Percentiles rank a stretch among this genome's conserved stretches.
These are phyloP conservation scores for Mucor circinelloides DNA, from an alignment of 371 early-diverging fungal genomes.

Conservation along the genomic window DNA sequence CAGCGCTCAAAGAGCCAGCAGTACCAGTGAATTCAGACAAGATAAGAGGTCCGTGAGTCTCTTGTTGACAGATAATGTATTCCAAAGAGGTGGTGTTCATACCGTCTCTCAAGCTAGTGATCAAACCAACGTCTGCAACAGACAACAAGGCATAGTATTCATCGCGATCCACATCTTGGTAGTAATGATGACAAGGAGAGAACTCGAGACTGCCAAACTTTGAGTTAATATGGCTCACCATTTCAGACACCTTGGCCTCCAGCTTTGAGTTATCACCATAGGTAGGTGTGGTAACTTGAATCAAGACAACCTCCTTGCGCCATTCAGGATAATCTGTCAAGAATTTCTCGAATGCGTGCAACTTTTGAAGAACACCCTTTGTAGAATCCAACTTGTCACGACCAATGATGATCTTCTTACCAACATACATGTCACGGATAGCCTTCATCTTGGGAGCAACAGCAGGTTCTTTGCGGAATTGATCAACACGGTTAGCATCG, in stretches of 20 bases:
- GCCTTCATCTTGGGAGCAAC: constrained; percentile 77
- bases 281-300: constrained; percentile 76
- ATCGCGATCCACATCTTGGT: constrained; percentile 92
- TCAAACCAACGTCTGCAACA: constrained; percentile 94
- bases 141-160: constrained; percentile 96
- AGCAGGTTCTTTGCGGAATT: constrained; percentile 48
- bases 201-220: constrained; percentile 93
- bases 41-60: constrained; percentile 90
- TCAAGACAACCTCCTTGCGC: constrained; percentile 86
- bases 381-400: constrained; percentile 98
- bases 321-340: constrained; percentile 89
- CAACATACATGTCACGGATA: constrained; percentile 85
- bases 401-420: constrained; percentile 95
- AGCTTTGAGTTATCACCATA: constrained; percentile 65
- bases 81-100: constrained; percentile 99
- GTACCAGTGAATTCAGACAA: constrained; percentile 98
- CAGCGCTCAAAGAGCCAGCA: constrained; percentile 87
- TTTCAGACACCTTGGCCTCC: constrained; percentile 87
- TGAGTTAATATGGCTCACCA: constrained; percentile 94
- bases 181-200: constrained; percentile 94
- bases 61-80: constrained; percentile 96
- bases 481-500: constrained; percentile 72
- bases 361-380: constrained; percentile 97
- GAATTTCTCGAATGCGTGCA: constrained; percentile 94
- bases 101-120: constrained; percentile 98